Base-by-base conservation (phyloP, 192 early-diverging fungal species). In the Entomortierella beljakovae region DNA sequence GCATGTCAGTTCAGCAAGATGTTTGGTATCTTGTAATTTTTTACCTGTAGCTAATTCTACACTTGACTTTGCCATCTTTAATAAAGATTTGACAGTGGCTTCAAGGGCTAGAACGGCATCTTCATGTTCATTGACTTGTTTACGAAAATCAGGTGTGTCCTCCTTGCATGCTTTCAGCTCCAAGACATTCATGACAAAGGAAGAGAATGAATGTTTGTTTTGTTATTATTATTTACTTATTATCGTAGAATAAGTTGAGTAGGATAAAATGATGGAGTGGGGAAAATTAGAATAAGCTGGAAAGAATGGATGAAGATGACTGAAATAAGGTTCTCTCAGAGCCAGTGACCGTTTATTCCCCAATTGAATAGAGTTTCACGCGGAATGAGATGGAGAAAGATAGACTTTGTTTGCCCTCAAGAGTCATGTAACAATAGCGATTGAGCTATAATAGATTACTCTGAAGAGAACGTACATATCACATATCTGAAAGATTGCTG, bases 121-220 rank as follows among this genome's bases (percentile, higher is more conserved):
- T 56, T 89, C 88, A 63, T 85, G 81, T 26, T 70, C 74, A 40
- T 66, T 66, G 38, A 89, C 72, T 28, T 83, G 83, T 51, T 83
- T 86, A 59, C 88, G 71, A 64, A 89, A 89, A 22, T 57, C 59
- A 28, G 88, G 88, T n/a, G 82, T 80, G 69, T 89, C 88, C 55
- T 89, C 88, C 61, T 84, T 72, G 77, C 88, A 89, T 33, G 76
- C 80, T 52, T 81, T 81, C 25, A 88, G 70, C 51, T 88, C 86
- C 61, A 88, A 67, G 25, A 83, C 71, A 55, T 84, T 82, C 86
- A 88, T 88, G 58, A 20, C 57, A 11, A 35, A 49, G 22, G 25
- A 38, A 5, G 56, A 22, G 31, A 50, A 22, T 15, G 64, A 56
- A 56, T 29, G n/a, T n/a, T n/a, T n/a, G n/a, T n/a, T n/a, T n/a